Base-by-base conservation (phyloP, 257 asterid species). In the Solanum corneliomulleri region DNA sequence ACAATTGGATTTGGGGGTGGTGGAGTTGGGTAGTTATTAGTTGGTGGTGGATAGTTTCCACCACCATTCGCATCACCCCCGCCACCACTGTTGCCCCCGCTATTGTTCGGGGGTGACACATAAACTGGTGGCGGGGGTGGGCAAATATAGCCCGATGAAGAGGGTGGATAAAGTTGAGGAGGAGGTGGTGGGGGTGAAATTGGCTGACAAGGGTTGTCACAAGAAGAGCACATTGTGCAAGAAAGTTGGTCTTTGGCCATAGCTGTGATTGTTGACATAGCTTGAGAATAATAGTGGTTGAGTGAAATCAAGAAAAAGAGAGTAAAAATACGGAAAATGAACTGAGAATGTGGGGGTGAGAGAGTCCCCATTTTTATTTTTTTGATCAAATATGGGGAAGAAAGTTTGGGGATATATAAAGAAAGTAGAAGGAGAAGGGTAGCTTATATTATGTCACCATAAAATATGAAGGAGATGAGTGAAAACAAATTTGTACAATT, bases 151-250 rank as follows among this genome's bases (percentile, higher is more conserved):
- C 49, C 87, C 0, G 84, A n/a, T 5, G 91, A 78, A 5, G 90
- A 90, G 15, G 86, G 91, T 7, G 92, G 70, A 5, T 4, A 42
- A 11, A 44, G 11, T 76, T 41, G 58, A 76, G 83, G 29, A 21
- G 82, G 83, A 21, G 82, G 82, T 0, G 98, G 95, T 0, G 98
- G 95, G 52, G 94, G 88, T 58, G 41, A 72, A 71, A 90, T 52
- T 14, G 98, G 97, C 39, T 94, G 98, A 31, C 98, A 93, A 6
- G 98, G 98, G 45, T 94, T 93, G 71, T 92, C 95, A 83, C 98
- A 94, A 23, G 94, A 84, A 9, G 95, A 88, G 91, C 98, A 96
- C 94, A 92, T 90, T 88, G 93, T 87, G 93, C 98, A 94, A 89
- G 94, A 37, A 1, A 91, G 85, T 85, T 93, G 95, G 86, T 92